A percentile compares a stretch with the other conserved stretches of the same genome.
Conservation (phyloP, 139 green algal genomes). For the Chlamydomonas incerta region DNA sequence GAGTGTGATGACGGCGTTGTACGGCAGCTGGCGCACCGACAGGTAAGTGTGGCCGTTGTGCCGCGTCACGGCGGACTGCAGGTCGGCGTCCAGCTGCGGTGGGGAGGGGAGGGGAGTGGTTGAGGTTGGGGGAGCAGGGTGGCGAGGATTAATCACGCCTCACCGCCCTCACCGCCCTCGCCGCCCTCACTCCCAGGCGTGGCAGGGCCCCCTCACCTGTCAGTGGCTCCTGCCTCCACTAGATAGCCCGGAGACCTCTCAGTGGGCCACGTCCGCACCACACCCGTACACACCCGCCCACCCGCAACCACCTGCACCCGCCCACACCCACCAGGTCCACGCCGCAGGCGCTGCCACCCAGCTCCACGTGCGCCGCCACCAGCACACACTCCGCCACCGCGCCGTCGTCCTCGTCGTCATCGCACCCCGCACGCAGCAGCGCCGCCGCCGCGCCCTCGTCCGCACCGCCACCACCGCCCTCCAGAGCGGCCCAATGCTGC, state of each 20-base stretch:
- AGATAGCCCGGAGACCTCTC: no score
- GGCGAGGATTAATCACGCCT: no score
- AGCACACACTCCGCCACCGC: constrained; percentile 22
- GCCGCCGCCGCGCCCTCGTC: no score
- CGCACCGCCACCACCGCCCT: no score
- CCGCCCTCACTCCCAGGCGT: no score
- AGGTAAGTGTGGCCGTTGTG: constrained; percentile 34
- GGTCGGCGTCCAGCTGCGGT: background rate
- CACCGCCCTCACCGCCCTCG: no score
- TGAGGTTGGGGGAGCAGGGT: background rate
- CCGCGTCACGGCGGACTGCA: background rate
- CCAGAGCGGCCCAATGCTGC: no score
- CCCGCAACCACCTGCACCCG: background rate
- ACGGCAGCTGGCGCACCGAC: constrained; percentile 9
- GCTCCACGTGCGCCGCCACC: constrained; percentile 30
- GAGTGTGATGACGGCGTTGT: background rate
- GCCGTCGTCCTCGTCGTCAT: no score
- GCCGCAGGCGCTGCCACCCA: constrained; percentile 13
- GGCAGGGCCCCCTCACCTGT: background rate
- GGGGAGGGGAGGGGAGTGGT: background rate
- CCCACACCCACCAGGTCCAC: constrained; percentile 10
- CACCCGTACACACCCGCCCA: background rate
- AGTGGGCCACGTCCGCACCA: no score
- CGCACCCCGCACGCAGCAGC: no score
- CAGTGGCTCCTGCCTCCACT: no score